Base-by-base conservation (phyloP, 2,329 filamentous ascomycete species). In the Pestalotiopsis sp. region DNA sequence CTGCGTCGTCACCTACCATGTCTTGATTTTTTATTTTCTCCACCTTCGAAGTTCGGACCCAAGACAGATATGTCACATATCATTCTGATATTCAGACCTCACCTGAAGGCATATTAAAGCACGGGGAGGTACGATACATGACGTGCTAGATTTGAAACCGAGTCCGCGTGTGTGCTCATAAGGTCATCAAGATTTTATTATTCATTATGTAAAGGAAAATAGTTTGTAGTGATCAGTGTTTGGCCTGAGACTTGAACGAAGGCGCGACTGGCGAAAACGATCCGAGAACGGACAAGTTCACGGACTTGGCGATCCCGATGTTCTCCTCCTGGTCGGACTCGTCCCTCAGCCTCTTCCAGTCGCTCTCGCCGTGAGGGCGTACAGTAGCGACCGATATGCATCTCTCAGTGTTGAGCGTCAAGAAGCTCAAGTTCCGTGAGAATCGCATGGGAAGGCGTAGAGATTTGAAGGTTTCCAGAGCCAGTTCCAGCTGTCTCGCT, bases 261-360 rank as follows among this genome's bases (percentile, higher is more conserved):
- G 45, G 45, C 17, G 69, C 31, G 45, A 4, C 11, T 23, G 17
- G 45, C 17, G 45, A n/a, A 12, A 67, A 61, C 31, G 61, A 58
- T 59, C 70, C 70, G n/a, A 71, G 69, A 17, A 65, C 64, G 20
- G 66, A 71, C 13, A 67, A 68, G 62, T 70, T 70, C n/a, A 68
- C 70, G 17, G 69, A 60, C 38, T 67, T 65, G 52, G 70, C 70
- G 60, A 69, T 67, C n/a, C 38, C 39, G 4, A 65, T 13, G 56
- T 45, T 64, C 59, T 69, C 64, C 25, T 60, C 52, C 12, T 64
- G 25, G 25, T 39, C 45, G 4, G 67, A 69, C 6, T 57, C 39
- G 25, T 68, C 58, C 5, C 31, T 56, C 3, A 68, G 36, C 25
- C 63, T 57, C n/a, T 49, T 60, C 58, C 58, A 68, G 36, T 66